These are phyloP conservation scores for Castanea sativa DNA, from an alignment of 306 rosid species.

Conservation along the genomic window DNA sequence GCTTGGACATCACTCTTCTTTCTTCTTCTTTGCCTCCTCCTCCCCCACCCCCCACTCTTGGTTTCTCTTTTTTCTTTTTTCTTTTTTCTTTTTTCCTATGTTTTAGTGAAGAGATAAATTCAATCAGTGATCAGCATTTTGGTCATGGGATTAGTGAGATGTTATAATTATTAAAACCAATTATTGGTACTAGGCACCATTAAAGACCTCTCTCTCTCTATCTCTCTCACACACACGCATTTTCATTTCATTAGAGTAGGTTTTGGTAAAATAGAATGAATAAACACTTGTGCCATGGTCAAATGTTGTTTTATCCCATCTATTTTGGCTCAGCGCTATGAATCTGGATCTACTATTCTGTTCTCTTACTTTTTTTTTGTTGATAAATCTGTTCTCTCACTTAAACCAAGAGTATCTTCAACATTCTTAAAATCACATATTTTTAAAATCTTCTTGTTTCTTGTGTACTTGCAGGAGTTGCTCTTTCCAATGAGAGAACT, in stretches of 20 bases:
- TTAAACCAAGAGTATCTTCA: background rate
- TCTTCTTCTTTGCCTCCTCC: no score
- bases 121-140: background rate
- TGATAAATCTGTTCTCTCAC: background rate
- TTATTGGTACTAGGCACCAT: background rate
- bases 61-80: no score
- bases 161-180: background rate
- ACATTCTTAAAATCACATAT: constrained; percentile 14
- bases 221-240: no score
- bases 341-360: background rate
- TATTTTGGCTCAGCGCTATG: background rate
- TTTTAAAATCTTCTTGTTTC: constrained; percentile 20
- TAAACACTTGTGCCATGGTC: background rate
- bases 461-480: constrained; percentile 64
- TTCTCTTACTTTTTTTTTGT: background rate
- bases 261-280: background rate
- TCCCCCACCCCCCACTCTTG: no score
- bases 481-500: constrained; percentile 73
- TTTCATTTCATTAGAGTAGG: background rate
- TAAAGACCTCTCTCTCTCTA: background rate
- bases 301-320: background rate
- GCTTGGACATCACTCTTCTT: background rate
- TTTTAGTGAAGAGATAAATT: background rate
- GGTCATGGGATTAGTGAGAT: background rate
- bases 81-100: background rate